phyloP scores from a whole-genome alignment of 2,329 filamentous ascomycete species.

The Cercospora sp. region DNA sequence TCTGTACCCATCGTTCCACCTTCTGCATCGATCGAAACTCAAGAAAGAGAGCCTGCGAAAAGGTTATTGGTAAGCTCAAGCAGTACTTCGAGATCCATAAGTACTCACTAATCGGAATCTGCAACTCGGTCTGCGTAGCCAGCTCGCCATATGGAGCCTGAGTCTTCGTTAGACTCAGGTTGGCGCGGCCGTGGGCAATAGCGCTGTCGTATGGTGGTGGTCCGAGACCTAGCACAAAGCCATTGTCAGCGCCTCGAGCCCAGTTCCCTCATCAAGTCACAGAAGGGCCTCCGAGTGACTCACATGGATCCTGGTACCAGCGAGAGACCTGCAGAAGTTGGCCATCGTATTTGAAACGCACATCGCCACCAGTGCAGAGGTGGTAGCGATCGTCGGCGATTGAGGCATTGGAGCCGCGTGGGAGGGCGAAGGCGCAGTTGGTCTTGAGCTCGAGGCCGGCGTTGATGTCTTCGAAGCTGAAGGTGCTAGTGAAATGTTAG shows the following conservation, averaged over 20 bases:
- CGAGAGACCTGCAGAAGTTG: constrained; percentile 26
- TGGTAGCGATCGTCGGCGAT: constrained; percentile 24
- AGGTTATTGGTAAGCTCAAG: too few species aligned
- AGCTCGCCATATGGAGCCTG: constrained; percentile 21
- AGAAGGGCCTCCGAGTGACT: too few species aligned
- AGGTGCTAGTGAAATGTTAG: too few species aligned
- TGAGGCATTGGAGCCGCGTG: constrained; percentile 14
- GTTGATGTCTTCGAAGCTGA: constrained; percentile 34
- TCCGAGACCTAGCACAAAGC: constrained; percentile 12
- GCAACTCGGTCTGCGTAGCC: constrained; percentile 20
- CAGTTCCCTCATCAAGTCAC: too few species aligned
- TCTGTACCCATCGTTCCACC: not conserved
- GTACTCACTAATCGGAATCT: constrained; percentile 25
- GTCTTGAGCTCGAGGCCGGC: constrained; percentile 32
- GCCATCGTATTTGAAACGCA: constrained; percentile 30
- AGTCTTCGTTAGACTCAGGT: constrained; percentile 20
- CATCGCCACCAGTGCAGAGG: constrained; percentile 27
- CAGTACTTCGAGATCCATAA: not conserved
- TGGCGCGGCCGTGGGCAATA: constrained; percentile 26
- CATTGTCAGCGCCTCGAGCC: too few species aligned
- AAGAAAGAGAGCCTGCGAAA: too few species aligned
- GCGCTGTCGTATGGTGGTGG: constrained; percentile 28
- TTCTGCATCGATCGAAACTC: not conserved
- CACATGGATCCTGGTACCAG: constrained; percentile 28
- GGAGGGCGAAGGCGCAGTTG: constrained; percentile 23